These are phyloP conservation scores for Fusarium sp. DNA, from an alignment of 2,329 filamentous ascomycete species.

Conservation along the genomic window DNA sequence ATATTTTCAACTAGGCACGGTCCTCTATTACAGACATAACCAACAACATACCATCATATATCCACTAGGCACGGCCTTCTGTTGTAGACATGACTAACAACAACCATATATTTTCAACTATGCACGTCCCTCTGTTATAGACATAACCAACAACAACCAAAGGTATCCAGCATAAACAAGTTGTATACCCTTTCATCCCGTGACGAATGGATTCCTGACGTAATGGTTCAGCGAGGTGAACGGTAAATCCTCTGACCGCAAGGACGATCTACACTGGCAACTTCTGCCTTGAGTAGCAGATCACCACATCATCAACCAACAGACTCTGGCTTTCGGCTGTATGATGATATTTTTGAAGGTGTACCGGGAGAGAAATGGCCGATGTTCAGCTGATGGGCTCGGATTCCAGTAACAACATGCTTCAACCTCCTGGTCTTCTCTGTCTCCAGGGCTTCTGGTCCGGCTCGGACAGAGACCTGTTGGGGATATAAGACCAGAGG, in stretches of 20 bases:
- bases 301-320: neutral
- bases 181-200: neutral
- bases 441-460: neutral
- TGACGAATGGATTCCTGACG: neutral
- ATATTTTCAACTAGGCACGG: neutral
- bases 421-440: neutral
- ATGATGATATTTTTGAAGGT: neutral
- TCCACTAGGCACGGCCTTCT: neutral
- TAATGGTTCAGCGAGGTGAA: neutral
- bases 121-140: neutral
- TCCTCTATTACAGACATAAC: neutral
- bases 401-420: neutral
- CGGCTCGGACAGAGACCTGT: neutral
- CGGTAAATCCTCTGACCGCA: neutral
- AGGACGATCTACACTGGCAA: neutral
- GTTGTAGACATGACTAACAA: neutral
- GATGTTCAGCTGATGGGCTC: neutral
- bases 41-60: neutral
- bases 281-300: neutral
- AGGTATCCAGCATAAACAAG: neutral
- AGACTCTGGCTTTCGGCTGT: neutral
- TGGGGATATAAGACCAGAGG: neutral
- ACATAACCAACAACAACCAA: neutral
- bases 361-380: neutral
- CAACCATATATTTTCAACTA: neutral